Evolutionary conservation across 345 rosid genomes (phyloP), one percentile per base, ranked within the genome.

Genomic region (Microthlaspi erraticum): DNA sequence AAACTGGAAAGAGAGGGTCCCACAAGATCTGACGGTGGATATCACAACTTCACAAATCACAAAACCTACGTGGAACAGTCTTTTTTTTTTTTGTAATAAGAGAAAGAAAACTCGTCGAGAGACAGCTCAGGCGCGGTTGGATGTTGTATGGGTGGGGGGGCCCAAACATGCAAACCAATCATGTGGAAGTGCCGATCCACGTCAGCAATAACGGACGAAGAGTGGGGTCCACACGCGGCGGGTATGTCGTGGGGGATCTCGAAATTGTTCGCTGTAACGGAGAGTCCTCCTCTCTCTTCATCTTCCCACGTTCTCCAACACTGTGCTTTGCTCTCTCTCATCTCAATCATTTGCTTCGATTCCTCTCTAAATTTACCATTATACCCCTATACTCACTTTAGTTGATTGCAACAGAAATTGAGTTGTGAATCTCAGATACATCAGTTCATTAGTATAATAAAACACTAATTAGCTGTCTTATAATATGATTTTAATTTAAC

Each of bases 81-180:
- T 9, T 12, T 17, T 26, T 41, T 34, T 2, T 29, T 29, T 34
- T 2, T 29, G 43, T 10, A 56, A 56, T 56, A 17, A 10, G 3
- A 38, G 37, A 36, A 4, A 38, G n/a, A 17, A 37, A 69, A 57
- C 54, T 71, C 20, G 19, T 71, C 38, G 20, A 79, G 10, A 83
- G 88, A 79, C 93, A 89, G 92, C 91, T 86, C 81, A 81, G 55
- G 64, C 66, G 66, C 63, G 75, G 85, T 82, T 76, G 96, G 79
- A 77, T 17, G 29, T 26, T 26, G 29, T 26, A 17, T 46, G 52
- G n/a, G n/a, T n/a, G n/a, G n/a, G n/a, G 54, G 34, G 76, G 26
- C 14, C 32, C 39, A 48, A 68, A 69, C 78, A 69, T 76, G 82
- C 81, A 65, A 73, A 57, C 93, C 90, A 82, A 87, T 86, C 91